A percentile compares a stretch with the other conserved stretches of the same genome.
Conservation (phyloP, 2,329 filamentous ascomycete genomes). For the Rachicladosporium sp. region DNA sequence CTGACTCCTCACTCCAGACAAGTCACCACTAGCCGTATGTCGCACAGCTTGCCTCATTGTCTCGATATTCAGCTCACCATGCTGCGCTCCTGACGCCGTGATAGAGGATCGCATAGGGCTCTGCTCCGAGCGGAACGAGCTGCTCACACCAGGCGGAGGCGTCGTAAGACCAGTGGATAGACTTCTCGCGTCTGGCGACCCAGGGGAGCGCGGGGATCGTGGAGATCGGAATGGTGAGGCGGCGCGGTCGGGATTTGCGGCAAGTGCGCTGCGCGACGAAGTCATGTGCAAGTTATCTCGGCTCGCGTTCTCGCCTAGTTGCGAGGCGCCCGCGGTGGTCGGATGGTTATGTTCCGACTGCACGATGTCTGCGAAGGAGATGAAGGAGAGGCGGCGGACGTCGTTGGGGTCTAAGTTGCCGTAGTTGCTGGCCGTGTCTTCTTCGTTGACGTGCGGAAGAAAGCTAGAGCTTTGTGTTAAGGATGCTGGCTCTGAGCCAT, state of each 20-base stretch:
- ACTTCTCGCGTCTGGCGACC: constrained; percentile 6
- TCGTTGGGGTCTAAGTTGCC: constrained; percentile 66
- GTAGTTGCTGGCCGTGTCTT: constrained; percentile 62
- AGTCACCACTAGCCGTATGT: constrained; percentile 72
- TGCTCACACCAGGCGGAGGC: constrained; percentile 36
- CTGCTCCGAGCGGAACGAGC: not conserved
- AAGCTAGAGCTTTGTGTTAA: constrained; percentile 75
- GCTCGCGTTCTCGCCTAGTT: constrained; percentile 41
- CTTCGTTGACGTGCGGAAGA: constrained; percentile 44
- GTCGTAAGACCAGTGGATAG: constrained; percentile 13
- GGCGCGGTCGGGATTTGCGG: constrained; percentile 46
- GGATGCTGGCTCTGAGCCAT: constrained; percentile 40
- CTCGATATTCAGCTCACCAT: constrained; percentile 72
- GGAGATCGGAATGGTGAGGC: constrained; percentile 72
- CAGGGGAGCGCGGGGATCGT: constrained; percentile 20
- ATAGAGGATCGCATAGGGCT: constrained; percentile 7
- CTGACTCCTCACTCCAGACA: constrained; percentile 25
- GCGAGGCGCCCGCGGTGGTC: constrained; percentile 7
- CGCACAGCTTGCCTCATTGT: constrained; percentile 85
- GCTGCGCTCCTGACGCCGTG: constrained; percentile 26
- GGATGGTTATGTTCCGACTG: constrained; percentile 55
- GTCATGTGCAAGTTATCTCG: constrained; percentile 53
- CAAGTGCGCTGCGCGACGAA: constrained; percentile 6
- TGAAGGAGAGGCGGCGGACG: constrained; percentile 77
- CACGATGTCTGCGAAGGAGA: constrained; percentile 92